Evolutionary conservation across 192 early-diverging fungal species (phyloP).

Genomic region (Funneliformis mosseae): DNA sequence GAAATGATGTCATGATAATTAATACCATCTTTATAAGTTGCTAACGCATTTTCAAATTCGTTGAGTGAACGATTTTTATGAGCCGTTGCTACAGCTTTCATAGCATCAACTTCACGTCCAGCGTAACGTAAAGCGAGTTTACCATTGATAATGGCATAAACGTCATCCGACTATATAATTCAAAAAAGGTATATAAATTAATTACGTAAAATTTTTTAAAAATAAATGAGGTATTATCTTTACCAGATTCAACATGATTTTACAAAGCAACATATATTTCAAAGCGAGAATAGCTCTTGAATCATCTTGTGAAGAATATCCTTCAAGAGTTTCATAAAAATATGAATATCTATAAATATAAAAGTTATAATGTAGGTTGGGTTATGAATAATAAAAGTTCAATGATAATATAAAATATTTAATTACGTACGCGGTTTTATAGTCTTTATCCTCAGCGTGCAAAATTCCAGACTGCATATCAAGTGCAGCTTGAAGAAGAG

Average conservation of each 20-base stretch:
- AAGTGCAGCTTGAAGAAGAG: conserved; percentile 90
- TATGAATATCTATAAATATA: conserved; percentile 68
- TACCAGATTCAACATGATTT: conserved; percentile 97
- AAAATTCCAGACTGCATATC: conserved; percentile 98
- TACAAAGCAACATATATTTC: conserved; percentile 99
- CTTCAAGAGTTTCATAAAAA: conserved; percentile 98
- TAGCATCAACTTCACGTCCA: conserved; percentile 87
- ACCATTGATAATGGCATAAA: conserved; percentile 85
- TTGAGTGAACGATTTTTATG: conserved; percentile 96
- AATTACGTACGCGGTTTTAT: conserved; percentile 86
- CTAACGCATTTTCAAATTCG: conserved; percentile 93
- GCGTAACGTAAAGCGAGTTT: conserved; percentile 91
- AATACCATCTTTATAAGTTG: conserved; percentile 80
- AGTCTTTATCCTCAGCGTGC: conserved; percentile 98
- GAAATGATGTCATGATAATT: not conserved
- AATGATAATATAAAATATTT: not conserved
- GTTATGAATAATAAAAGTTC: not conserved
- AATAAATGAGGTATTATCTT: conserved; percentile 20
- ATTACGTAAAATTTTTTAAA: not conserved
- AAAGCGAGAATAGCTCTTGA: conserved; percentile 84
- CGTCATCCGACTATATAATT: conserved; percentile 82
- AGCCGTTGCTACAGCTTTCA: conserved; percentile 92
- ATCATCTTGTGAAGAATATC: conserved; percentile 88
- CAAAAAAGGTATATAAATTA: conserved; percentile 19
- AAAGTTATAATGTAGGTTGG: not conserved